phyloP scores from a whole-genome alignment of 306 rosid species.

The Cicer judaicum region DNA sequence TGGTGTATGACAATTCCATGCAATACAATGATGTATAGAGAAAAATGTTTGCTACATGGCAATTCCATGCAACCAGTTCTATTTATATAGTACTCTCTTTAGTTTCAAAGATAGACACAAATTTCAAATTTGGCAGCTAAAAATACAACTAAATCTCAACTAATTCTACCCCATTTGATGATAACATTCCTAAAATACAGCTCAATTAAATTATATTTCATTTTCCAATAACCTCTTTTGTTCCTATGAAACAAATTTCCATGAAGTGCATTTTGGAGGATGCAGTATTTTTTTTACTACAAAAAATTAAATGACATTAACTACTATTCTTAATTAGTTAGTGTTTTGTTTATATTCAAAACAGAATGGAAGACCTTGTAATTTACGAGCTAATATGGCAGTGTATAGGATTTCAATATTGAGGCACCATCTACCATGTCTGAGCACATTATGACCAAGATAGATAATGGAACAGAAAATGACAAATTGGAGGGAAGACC shows the following conservation, averaged over 20 bases:
- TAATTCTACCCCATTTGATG: not conserved
- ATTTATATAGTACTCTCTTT: not conserved
- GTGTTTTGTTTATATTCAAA: not conserved
- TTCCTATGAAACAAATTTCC: not conserved
- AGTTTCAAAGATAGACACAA: not conserved
- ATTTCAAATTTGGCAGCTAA: not conserved
- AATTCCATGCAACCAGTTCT: slow-evolving; percentile 29
- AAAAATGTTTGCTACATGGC: slow-evolving; percentile 35
- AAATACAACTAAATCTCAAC: not conserved
- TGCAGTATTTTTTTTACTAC: not conserved
- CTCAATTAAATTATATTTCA: not conserved
- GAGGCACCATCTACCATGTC: slow-evolving; percentile 34
- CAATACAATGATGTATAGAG: slow-evolving; percentile 30
- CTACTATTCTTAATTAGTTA: not conserved
- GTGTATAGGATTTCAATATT: slow-evolving; percentile 36
- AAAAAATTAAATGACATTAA: not conserved
- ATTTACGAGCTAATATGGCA: slow-evolving; percentile 33
- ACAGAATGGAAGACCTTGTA: slow-evolving; percentile 15
- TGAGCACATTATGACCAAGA: slow-evolving; percentile 40
- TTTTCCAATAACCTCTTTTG: not conserved
- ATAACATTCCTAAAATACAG: not conserved
- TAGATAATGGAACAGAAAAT: slow-evolving; percentile 12
- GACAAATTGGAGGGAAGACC: slow-evolving; percentile 25
- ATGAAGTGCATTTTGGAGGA: not conserved
- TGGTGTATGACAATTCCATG: not conserved